These are phyloP conservation scores for Pseudogymnoascus sp. DNA, from an alignment of 2,329 filamentous ascomycete genomes.

Conservation along the genomic window DNA sequence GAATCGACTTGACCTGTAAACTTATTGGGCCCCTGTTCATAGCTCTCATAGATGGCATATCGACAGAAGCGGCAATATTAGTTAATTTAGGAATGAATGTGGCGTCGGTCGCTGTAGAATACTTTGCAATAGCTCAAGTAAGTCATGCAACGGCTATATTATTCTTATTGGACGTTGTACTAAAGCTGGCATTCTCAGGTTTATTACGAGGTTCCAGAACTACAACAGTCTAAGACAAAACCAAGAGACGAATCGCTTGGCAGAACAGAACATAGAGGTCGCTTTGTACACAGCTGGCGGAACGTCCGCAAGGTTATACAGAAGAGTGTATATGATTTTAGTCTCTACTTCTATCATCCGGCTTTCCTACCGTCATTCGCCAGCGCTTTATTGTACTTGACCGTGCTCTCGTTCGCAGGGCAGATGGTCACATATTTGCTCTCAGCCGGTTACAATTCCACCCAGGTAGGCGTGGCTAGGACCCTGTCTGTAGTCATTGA, in stretches of 20 bases:
- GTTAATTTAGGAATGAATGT: constrained; percentile 44
- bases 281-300: background rate
- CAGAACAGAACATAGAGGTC: background rate
- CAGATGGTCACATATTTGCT: constrained; percentile 61
- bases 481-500: constrained; percentile 49
- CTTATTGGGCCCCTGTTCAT: constrained; percentile 46
- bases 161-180: background rate
- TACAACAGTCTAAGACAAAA: constrained; percentile 4
- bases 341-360: constrained; percentile 43
- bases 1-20: constrained; percentile 54
- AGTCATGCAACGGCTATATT: background rate
- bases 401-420: constrained; percentile 50
- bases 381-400: constrained; percentile 53
- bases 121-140: constrained; percentile 13
- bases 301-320: background rate
- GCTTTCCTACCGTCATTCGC: constrained; percentile 56
- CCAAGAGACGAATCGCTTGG: background rate
- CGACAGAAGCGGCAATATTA: constrained; percentile 41
- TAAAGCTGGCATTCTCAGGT: constrained; percentile 16
- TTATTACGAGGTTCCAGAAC: constrained; percentile 20
- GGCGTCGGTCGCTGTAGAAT: constrained; percentile 34
- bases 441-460: constrained; percentile 43
- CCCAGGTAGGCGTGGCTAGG: constrained; percentile 47
- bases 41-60: constrained; percentile 40
- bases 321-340: background rate